phyloP scores from a whole-genome alignment of 495 filamentous ascomycete species.

The Margaritispora aquatica region DNA sequence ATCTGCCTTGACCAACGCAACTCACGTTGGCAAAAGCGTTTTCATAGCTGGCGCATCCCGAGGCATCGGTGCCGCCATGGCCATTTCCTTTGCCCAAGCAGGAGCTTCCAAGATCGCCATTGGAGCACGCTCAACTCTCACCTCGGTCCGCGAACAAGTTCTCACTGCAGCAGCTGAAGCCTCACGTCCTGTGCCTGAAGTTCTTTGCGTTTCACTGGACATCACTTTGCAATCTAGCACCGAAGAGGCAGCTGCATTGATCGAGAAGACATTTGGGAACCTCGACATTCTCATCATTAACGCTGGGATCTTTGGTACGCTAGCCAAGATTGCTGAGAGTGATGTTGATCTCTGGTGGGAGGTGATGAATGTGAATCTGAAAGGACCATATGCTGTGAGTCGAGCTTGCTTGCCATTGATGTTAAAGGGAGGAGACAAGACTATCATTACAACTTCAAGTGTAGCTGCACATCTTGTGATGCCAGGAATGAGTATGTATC shows the following conservation, averaged over 20 bases:
- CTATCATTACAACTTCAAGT: conserved; percentile 39
- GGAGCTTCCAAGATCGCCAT: conserved; percentile 30
- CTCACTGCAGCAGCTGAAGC: conserved; percentile 29
- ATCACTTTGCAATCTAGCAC: conserved; percentile 37
- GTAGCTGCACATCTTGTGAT: conserved; percentile 33
- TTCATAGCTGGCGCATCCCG: conserved; percentile 43
- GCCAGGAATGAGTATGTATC: conserved; percentile 33
- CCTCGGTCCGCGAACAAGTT: conserved; percentile 26
- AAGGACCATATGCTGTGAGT: conserved; percentile 35
- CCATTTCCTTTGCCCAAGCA: conserved; percentile 36
- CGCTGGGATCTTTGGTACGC: conserved; percentile 39
- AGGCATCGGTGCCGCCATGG: conserved; percentile 41
- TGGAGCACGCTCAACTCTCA: conserved; percentile 36
- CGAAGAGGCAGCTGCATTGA: conserved; percentile 26
- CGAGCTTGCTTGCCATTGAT: conserved; percentile 41
- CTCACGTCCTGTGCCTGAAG: conserved; percentile 26
- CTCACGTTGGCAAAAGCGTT: conserved; percentile 24
- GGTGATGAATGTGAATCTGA: conserved; percentile 34
- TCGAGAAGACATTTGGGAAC: conserved; percentile 30
- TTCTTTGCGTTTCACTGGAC: conserved; percentile 32
- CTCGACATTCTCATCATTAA: conserved; percentile 58
- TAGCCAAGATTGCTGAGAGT: conserved; percentile 28
- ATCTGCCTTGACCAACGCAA: not conserved
- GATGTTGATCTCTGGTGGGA: conserved; percentile 31
- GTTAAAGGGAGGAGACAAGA: conserved; percentile 37